Evolutionary conservation across 176 grass and related monocot genomes (phyloP).

Genomic region (Aegilops tauschii): DNA sequence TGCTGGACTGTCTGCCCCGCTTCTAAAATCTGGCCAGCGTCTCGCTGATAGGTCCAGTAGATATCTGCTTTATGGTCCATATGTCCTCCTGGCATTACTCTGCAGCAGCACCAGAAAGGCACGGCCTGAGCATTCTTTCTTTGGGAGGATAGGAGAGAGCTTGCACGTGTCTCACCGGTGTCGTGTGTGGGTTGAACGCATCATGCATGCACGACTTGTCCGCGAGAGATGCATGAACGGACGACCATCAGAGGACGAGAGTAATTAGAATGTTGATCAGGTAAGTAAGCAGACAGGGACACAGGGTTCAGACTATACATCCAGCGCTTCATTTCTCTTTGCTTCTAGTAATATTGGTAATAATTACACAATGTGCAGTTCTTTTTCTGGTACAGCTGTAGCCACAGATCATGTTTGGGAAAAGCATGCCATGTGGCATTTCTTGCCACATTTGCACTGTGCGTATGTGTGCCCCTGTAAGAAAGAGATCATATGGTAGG

Average conservation of each 20-base stretch:
- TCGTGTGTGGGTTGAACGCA: neutral
- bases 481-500: too few relatives aligned
- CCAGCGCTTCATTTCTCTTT: neutral
- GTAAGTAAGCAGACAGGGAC: neutral
- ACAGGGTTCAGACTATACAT: neutral
- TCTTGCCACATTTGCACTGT: neutral
- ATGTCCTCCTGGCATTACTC: constrained; percentile 14
- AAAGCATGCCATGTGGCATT: neutral
- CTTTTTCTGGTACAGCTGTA: constrained; percentile 36
- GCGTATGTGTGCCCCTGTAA: neutral
- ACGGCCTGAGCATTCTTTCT: constrained; percentile 2
- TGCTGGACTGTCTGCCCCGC: neutral
- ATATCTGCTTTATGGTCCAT: constrained; percentile 14
- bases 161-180: neutral
- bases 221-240: neutral
- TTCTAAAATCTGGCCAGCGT: neutral
- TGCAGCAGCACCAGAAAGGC: constrained; percentile 21
- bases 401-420: neutral
- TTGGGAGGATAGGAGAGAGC: neutral
- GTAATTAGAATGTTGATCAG: neutral
- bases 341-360: neutral
- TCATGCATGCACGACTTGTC: neutral
- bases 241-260: neutral
- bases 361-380: neutral
- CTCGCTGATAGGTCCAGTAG: neutral